These are phyloP conservation scores for Aureobasidium namibiae DNA, from an alignment of 2,329 filamentous ascomycete genomes.

Conservation along the genomic window DNA sequence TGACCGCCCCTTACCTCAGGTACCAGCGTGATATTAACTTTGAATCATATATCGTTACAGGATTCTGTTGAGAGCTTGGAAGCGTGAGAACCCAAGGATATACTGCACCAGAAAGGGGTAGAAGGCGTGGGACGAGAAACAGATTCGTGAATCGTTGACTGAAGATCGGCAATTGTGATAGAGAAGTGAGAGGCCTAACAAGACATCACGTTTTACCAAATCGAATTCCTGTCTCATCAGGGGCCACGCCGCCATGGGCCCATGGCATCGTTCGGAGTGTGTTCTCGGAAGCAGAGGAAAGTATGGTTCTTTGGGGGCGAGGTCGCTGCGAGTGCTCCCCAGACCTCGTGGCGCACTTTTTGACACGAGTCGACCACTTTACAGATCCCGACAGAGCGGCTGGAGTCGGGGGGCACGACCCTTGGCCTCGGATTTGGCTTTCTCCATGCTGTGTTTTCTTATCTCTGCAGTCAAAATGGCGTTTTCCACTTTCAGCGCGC, in stretches of 20 bases:
- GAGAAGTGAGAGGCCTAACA: not conserved
- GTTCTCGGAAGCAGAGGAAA: not conserved
- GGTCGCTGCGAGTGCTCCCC: not conserved
- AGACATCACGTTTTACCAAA: slow-evolving; percentile 2
- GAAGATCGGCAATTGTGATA: not conserved
- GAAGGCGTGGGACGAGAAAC: not conserved
- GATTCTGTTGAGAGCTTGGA: not conserved
- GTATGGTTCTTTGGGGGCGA: not conserved
- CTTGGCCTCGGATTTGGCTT: not conserved
- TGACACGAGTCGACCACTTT: not conserved
- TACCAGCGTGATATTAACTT: not conserved
- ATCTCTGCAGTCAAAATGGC: not conserved
- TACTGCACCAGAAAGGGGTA: not conserved
- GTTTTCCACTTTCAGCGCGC: not conserved
- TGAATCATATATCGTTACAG: not conserved
- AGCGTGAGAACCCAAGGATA: not conserved
- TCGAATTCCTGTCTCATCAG: not conserved
- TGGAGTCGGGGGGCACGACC: not conserved
- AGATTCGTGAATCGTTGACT: not conserved
- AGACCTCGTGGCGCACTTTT: not conserved
- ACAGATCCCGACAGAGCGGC: slow-evolving; percentile 3
- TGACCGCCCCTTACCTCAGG: not conserved
- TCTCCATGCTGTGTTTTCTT: not conserved
- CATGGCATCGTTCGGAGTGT: not conserved
- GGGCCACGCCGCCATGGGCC: no score